Conservation (phyloP, 176 grass and related monocot genomes). For the Musa troglodytarum region DNA sequence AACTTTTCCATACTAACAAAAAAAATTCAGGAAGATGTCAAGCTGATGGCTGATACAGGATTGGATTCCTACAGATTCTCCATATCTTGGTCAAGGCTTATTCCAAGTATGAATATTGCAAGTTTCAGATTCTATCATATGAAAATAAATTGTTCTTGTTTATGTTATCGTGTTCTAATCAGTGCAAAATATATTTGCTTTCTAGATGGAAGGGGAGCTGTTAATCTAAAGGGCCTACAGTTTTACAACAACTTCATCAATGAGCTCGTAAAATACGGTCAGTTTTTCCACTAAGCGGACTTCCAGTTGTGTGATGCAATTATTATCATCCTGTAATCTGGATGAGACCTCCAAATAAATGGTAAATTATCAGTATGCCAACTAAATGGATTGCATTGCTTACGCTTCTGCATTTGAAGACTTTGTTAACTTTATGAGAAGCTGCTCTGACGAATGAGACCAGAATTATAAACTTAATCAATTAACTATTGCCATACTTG, state of each 20-base stretch:
- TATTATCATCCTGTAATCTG: not conserved
- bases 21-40: conserved; percentile 47
- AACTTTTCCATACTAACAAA: not conserved
- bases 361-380: not conserved
- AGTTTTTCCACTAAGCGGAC: not conserved
- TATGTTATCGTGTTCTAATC: too few species aligned
- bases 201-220: conserved; percentile 11
- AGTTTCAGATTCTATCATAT: not conserved
- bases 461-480: too few species aligned
- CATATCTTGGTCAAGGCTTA: conserved; percentile 70
- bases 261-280: conserved; percentile 7
- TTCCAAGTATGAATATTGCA: conserved; percentile 35
- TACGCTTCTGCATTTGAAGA: too few species aligned
- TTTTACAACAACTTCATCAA: conserved; percentile 11
- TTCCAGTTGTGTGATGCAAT: not conserved
- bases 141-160: too few species aligned
- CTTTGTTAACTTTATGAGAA: too few species aligned
- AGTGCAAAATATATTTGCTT: not conserved
- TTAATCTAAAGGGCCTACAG: conserved; percentile 14
- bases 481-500: too few species aligned
- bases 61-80: conserved; percentile 70
- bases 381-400: not conserved
- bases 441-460: too few species aligned
- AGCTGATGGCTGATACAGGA: conserved; percentile 41
- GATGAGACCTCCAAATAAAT: not conserved